Conservation (phyloP, 306 rosid genomes). For the Prunus campanulata region DNA sequence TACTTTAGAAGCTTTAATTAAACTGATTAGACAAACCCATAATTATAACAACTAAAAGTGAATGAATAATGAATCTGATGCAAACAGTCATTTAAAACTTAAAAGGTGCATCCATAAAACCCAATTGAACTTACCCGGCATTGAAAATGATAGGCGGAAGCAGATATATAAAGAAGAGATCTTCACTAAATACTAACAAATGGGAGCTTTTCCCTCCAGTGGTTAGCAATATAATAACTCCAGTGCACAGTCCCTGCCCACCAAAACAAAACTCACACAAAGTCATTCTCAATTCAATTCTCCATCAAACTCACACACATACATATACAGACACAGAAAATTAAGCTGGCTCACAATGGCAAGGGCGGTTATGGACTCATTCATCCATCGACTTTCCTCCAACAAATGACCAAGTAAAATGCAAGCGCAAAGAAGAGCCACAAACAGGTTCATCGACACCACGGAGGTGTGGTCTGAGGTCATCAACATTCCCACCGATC, state of each 20-base stretch:
- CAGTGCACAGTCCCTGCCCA: constrained; percentile 81
- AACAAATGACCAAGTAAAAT: constrained; percentile 82
- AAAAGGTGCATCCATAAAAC: neutral
- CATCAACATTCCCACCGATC: constrained; percentile 25
- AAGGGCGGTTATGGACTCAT: constrained; percentile 91
- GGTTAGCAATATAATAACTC: constrained; percentile 62
- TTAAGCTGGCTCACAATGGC: constrained; percentile 54
- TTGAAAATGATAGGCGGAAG: constrained; percentile 98
- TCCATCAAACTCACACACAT: neutral
- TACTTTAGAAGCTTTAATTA: neutral
- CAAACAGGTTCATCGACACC: constrained; percentile 82
- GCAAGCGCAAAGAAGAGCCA: constrained; percentile 86
- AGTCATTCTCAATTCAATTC: constrained; percentile 1
- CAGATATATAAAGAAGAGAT: constrained; percentile 93
- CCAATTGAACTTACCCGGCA: constrained; percentile 63
- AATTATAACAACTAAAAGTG: neutral
- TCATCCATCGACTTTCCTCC: constrained; percentile 86
- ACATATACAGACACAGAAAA: neutral
- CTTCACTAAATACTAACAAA: constrained; percentile 75
- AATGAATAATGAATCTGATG: neutral
- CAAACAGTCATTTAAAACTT: neutral
- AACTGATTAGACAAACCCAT: neutral
- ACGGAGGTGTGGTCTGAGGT: constrained; percentile 74
- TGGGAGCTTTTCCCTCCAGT: constrained; percentile 90
- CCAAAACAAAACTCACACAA: neutral